Evolutionary conservation across 23 red algal species (phyloP).

Genomic region (Gracilaria gracilis): DNA sequence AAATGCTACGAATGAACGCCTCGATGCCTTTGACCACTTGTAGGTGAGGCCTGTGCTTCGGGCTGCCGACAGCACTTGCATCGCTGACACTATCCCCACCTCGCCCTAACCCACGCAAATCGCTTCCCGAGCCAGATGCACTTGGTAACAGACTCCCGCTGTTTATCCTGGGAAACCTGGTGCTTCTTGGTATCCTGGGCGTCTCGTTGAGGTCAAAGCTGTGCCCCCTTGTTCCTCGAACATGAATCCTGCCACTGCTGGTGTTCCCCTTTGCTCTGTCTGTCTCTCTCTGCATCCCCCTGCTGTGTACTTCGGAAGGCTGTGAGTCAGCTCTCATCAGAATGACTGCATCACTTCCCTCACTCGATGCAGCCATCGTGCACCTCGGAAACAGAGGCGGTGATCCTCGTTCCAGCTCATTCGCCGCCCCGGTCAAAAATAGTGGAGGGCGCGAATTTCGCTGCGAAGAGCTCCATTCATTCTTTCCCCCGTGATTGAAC

Average conservation of each 20-base stretch:
- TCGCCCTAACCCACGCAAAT: too few species aligned
- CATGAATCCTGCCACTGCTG: constrained; percentile 45
- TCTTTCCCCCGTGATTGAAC: not conserved
- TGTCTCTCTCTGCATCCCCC: not conserved
- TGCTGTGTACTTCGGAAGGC: too few species aligned
- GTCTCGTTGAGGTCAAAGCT: constrained; percentile 51
- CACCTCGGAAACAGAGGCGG: not conserved
- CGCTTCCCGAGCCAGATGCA: not conserved
- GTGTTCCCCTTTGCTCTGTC: not conserved
- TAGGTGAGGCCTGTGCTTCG: constrained; percentile 3
- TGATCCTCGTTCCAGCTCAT: not conserved
- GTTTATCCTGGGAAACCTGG: constrained; percentile 25
- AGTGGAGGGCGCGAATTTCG: not conserved
- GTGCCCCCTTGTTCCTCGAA: constrained; percentile 32
- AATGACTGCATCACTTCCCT: not conserved
- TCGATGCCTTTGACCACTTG: constrained; percentile 29
- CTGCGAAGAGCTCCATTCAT: not conserved
- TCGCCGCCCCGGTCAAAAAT: not conserved
- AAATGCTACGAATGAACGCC: constrained; percentile 16
- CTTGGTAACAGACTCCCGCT: constrained; percentile 39
- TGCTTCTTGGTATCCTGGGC: constrained; percentile 1
- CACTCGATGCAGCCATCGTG: not conserved
- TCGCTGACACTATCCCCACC: too few species aligned
- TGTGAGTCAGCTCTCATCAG: not conserved
- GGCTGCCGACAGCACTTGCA: not conserved